These are phyloP conservation scores for Septoria linicola DNA, from an alignment of 2,329 filamentous ascomycete genomes.

Conservation along the genomic window DNA sequence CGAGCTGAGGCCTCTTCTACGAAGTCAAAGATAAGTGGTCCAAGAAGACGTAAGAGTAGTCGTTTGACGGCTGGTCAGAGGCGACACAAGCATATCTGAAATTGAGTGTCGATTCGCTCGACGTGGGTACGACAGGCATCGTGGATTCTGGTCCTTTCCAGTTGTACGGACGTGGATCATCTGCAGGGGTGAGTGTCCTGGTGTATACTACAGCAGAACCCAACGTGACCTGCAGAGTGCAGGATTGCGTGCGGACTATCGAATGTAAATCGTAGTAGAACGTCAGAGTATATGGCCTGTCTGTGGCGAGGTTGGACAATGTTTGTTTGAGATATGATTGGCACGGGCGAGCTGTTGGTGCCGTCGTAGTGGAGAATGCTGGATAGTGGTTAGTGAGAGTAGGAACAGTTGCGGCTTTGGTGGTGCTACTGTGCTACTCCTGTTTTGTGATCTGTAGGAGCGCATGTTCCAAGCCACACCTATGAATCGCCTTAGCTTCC, in stretches of 20 bases:
- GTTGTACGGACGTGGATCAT: constrained; percentile 2
- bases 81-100: neutral
- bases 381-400: neutral
- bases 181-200: neutral
- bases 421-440: no score
- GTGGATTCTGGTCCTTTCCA: neutral
- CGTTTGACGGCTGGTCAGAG: neutral
- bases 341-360: neutral
- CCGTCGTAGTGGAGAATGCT: constrained; percentile 6
- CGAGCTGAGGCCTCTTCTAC: no score
- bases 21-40: neutral
- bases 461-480: no score
- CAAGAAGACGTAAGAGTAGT: neutral
- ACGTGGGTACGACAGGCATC: neutral
- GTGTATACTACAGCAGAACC: neutral
- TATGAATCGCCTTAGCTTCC: no score
- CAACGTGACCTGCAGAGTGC: neutral
- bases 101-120: neutral
- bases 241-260: neutral
- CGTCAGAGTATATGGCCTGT: neutral
- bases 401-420: no score
- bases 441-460: no score
- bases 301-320: neutral
- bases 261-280: constrained; percentile 6
- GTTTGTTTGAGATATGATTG: constrained; percentile 7